Evolutionary conservation across 495 filamentous ascomycete species (phyloP).

Genomic region (Melanomma pulvis-pyrius): DNA sequence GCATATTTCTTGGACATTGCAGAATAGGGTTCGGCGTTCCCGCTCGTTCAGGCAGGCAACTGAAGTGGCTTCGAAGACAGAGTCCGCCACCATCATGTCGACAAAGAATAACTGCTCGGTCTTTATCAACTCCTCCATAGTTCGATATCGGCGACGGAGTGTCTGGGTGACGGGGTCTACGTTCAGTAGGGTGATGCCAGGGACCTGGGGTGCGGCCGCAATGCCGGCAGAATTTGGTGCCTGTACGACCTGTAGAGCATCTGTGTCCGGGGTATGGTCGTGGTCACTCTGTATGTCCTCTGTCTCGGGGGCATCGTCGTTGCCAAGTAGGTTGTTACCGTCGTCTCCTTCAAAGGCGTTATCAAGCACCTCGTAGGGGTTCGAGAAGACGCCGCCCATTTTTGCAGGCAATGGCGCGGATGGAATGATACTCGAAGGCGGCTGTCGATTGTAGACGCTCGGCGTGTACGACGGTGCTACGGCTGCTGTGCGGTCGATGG

Average conservation of each 20-base stretch:
- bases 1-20: conserved; percentile 85
- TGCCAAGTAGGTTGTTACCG: not conserved
- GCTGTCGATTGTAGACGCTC: conserved; percentile 46
- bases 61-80: conserved; percentile 95
- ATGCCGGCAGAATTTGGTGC: not conserved
- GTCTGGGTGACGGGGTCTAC: conserved; percentile 22
- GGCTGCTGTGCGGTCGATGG: conserved; percentile 41
- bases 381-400: not conserved
- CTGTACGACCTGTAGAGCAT: no score
- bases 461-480: conserved; percentile 40
- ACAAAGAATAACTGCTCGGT: conserved; percentile 84
- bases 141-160: conserved; percentile 67
- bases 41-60: conserved; percentile 76
- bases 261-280: no score
- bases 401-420: not conserved
- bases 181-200: not conserved
- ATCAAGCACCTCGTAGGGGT: not conserved
- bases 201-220: not conserved
- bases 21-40: conserved; percentile 85
- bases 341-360: not conserved
- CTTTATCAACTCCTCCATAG: conserved; percentile 88
- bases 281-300: not conserved
- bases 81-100: conserved; percentile 94
- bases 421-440: conserved; percentile 45
- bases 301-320: not conserved